A percentile compares a stretch with the other conserved stretches of the same genome.
Conservation (phyloP, 306 rosid species). For the Hippophae tibetana region DNA sequence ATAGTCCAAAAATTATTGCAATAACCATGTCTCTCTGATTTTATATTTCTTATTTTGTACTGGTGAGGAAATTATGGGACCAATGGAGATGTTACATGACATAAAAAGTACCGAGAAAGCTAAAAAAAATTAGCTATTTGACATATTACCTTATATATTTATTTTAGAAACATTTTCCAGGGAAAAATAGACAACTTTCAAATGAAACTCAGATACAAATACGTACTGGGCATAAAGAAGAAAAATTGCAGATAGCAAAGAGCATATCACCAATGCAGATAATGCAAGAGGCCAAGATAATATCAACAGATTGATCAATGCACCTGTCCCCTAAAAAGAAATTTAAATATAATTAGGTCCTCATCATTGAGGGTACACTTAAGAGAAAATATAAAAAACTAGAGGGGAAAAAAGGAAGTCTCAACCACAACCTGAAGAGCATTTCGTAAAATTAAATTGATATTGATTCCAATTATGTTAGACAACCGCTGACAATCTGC, state of each 20-base stretch:
- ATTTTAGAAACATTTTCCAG: too few species aligned
- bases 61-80: too few species aligned
- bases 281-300: conserved; percentile 77
- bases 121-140: too few species aligned
- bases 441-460: conserved; percentile 55
- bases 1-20: too few species aligned
- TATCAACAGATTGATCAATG: conserved; percentile 54
- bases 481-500: conserved; percentile 71
- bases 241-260: conserved; percentile 46
- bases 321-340: conserved; percentile 64
- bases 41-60: too few species aligned
- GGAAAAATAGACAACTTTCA: neutral
- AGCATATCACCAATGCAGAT: conserved; percentile 61
- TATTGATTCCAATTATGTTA: conserved; percentile 48
- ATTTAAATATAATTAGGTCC: conserved; percentile 13
- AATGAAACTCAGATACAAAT: conserved; percentile 11
- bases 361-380: neutral
- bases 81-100: too few species aligned
- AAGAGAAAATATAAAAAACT: neutral
- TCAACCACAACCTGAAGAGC: conserved; percentile 43
- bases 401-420: conserved; percentile 1
- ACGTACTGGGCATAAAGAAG: conserved; percentile 56
- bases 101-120: too few species aligned
- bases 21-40: too few species aligned
- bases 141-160: too few species aligned